Evolutionary conservation across 495 filamentous ascomycete genomes (phyloP).

Genomic region (Aspergillus affinis): DNA sequence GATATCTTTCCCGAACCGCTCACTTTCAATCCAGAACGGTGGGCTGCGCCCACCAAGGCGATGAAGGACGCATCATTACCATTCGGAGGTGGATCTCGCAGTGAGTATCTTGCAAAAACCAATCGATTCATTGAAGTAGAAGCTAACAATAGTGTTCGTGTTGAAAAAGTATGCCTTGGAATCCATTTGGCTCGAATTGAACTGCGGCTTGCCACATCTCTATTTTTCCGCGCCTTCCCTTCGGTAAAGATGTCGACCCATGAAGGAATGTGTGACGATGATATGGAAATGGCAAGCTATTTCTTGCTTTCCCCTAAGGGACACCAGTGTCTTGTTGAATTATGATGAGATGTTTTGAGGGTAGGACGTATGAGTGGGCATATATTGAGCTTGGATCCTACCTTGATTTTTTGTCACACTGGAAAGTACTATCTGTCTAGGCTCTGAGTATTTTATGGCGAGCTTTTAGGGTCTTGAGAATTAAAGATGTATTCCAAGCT

Average conservation of each 20-base stretch:
- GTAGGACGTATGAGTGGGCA: too few relatives aligned
- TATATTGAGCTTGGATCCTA: too few relatives aligned
- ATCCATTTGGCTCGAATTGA: conserved; percentile 39
- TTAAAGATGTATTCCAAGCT: too few relatives aligned
- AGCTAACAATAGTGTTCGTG: neutral
- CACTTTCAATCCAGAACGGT: conserved; percentile 45
- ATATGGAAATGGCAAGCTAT: conserved; percentile 42
- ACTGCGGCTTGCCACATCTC: conserved; percentile 31
- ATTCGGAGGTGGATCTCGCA: conserved; percentile 51
- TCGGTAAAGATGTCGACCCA: conserved; percentile 19
- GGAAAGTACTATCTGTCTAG: too few relatives aligned
- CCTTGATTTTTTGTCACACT: too few relatives aligned
- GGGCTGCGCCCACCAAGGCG: conserved; percentile 42
- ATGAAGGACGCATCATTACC: conserved; percentile 55
- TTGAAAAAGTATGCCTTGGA: conserved; percentile 27
- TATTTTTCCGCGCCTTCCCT: conserved; percentile 36
- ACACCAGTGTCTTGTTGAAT: conserved; percentile 46
- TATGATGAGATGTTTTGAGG: conserved; percentile 8
- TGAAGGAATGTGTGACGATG: conserved; percentile 43
- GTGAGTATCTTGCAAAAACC: conserved; percentile 19
- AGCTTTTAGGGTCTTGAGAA: too few relatives aligned
- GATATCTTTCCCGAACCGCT: conserved; percentile 30
- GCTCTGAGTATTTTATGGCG: too few relatives aligned
- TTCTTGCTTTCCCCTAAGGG: conserved; percentile 46
- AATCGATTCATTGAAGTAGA: too few relatives aligned